Percentiles rank a stretch among this genome's conserved stretches.
These are phyloP conservation scores for Fusarium tuaranense DNA, from an alignment of 2,329 filamentous ascomycete species.

Conservation along the genomic window DNA sequence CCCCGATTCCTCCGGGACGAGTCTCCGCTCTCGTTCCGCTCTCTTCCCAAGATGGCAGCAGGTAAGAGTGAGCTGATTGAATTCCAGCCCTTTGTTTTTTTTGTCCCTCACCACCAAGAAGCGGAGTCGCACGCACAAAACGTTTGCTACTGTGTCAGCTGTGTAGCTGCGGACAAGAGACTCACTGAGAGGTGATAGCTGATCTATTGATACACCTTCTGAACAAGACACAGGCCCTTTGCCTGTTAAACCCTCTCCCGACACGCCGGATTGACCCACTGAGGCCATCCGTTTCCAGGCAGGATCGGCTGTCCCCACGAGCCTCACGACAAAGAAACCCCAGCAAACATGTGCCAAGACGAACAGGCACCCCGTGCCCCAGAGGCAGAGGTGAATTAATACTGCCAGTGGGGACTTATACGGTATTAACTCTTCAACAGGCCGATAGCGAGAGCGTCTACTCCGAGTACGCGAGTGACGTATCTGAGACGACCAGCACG, in stretches of 20 bases:
- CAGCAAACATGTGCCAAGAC: slow-evolving; percentile 3
- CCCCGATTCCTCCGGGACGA: neutral
- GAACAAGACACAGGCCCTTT: neutral
- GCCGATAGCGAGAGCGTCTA: slow-evolving; percentile 20
- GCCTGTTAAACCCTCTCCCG: neutral
- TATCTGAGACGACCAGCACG: slow-evolving; percentile 38
- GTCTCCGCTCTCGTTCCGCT: neutral
- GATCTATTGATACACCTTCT: neutral
- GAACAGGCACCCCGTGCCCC: slow-evolving; percentile 4
- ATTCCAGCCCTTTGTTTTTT: neutral
- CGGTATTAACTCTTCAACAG: neutral
- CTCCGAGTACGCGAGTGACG: slow-evolving; percentile 37
- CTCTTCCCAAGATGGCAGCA: neutral
- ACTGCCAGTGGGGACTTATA: neutral
- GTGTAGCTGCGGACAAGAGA: neutral
- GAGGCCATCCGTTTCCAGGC: neutral
- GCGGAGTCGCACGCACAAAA: neutral
- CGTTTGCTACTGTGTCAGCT: neutral
- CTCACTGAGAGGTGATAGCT: neutral
- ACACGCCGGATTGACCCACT: neutral
- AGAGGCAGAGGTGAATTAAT: slow-evolving; percentile 4
- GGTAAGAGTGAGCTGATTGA: neutral
- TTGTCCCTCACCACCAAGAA: neutral
- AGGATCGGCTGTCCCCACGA: neutral
- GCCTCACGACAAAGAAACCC: neutral